Evolutionary conservation across 345 rosid species (phyloP), one percentile per base, ranked within the genome.

Genomic region (Isatis tinctoria): DNA sequence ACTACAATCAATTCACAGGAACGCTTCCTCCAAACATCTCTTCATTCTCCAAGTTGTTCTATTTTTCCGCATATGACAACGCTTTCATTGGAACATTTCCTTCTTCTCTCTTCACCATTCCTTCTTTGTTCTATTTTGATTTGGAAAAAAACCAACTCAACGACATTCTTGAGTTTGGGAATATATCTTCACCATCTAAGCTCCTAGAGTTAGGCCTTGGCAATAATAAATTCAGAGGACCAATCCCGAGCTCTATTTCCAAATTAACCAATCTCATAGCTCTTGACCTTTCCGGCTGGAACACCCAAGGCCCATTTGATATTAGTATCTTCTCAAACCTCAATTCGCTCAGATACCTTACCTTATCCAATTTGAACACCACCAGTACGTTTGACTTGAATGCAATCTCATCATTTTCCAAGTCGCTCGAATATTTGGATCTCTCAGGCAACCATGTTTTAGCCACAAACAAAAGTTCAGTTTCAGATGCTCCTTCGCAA

Each of bases 171-270:
- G 36, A 6, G 8, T 33, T 1, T 8, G 36, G 7, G 6, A 5
- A 7, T 33, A 33, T 33, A 8, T n/a, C n/a, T n/a, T n/a, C n/a
- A n/a, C n/a, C n/a, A n/a, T n/a, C n/a, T n/a, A 6, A 8, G 8
- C 26, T 65, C 11, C 2, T 0, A 1, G 0, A 3, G 11, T 32
- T 65, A 32, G 0, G 0, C 16, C 36, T 70, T 45, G 35, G 48
- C 2, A 10, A 43, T 7, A 84, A 78, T 41, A 62, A 68, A 14
- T 76, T 84, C 1, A 60, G 3, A 41, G 83, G 82, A 5, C 57
- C 18, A 5, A 72, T 75, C 10, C 81, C 66, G 1, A 9, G 14
- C 4, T 78, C 74, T 4, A 17, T 56, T 28, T 56, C 43, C 20
- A 56, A 13, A 41, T 18, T 56, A 28, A 4, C 13, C 11, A 56